Evolutionary conservation across 495 filamentous ascomycete species (phyloP).

Genomic region (Penicillium lagena): DNA sequence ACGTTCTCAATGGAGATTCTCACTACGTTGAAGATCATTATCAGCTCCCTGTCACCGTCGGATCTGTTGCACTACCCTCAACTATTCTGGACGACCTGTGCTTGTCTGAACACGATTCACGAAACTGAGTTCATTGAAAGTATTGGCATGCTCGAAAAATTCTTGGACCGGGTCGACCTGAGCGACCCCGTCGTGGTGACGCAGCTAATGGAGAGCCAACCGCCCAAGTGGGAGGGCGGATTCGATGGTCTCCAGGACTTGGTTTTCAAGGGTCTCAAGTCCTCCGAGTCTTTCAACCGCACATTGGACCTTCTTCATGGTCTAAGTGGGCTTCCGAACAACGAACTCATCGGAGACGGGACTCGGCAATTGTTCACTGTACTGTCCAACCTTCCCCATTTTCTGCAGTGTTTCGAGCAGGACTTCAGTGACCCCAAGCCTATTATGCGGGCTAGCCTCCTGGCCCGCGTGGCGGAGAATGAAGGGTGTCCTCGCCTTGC

Average conservation of each 20-base stretch:
- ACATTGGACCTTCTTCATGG: conserved; percentile 73
- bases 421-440: conserved; percentile 46
- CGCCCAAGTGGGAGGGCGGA: conserved; percentile 79
- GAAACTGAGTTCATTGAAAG: conserved; percentile 92
- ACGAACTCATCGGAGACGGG: conserved; percentile 73
- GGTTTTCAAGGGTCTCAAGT: conserved; percentile 86
- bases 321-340: conserved; percentile 72
- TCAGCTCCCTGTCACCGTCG: conserved; percentile 69
- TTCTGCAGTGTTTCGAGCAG: conserved; percentile 73
- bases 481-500: conserved; percentile 46
- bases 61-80: conserved; percentile 85
- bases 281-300: conserved; percentile 69
- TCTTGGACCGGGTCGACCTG: conserved; percentile 79
- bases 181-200: conserved; percentile 59
- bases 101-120: conserved; percentile 91
- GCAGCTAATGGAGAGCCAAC: conserved; percentile 68
- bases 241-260: conserved; percentile 85
- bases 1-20: conserved; percentile 97
- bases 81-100: conserved; percentile 95
- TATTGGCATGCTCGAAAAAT: conserved; percentile 82
- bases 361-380: conserved; percentile 76
- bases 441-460: conserved; percentile 55
- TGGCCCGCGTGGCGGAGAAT: conserved; percentile 66
- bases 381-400: conserved; percentile 84
- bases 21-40: conserved; percentile 85